Evolutionary conservation across 352 stramenopile genomes (phyloP).

Genomic region (Phytophthora niederhauseri): DNA sequence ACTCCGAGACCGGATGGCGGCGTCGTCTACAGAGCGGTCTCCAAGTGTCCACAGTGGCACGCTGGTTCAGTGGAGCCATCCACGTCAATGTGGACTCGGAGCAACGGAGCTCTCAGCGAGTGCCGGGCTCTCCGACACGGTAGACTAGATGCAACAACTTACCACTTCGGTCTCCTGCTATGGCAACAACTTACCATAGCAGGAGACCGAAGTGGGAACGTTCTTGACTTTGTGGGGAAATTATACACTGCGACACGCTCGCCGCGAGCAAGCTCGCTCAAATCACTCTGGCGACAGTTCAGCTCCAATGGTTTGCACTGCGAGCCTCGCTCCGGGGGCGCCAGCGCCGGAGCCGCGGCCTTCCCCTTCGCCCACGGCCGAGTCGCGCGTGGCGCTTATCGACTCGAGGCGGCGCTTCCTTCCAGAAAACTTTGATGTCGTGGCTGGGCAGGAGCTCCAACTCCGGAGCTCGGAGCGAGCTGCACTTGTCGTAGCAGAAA

Average conservation of each 20-base stretch:
- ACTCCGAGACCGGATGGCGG: neutral
- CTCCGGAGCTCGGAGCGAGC: neutral
- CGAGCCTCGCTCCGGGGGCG: neutral
- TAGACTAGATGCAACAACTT: neutral
- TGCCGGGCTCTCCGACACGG: neutral
- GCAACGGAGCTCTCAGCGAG: neutral
- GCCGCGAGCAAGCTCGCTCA: constrained; percentile 16
- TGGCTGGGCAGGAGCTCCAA: neutral
- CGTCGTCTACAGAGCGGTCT: neutral
- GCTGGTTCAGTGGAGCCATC: constrained; percentile 29
- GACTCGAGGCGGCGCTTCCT: constrained; percentile 9
- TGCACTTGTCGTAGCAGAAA: constrained; percentile 35
- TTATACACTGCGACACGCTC: constrained; percentile 32
- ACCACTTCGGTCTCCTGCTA: no score
- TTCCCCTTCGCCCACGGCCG: neutral
- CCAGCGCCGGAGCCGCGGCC: neutral
- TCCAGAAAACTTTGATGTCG: constrained; percentile 30
- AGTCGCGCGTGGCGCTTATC: neutral
- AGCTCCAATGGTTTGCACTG: constrained; percentile 24
- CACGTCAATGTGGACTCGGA: constrained; percentile 15
- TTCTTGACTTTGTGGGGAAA: constrained; percentile 22
- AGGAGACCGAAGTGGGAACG: neutral
- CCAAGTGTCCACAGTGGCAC: constrained; percentile 22
- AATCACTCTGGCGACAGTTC: constrained; percentile 41
- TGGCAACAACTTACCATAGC: no score